These are phyloP conservation scores for Aphanomyces astaci DNA, from an alignment of 352 stramenopile genomes.

Conservation along the genomic window DNA sequence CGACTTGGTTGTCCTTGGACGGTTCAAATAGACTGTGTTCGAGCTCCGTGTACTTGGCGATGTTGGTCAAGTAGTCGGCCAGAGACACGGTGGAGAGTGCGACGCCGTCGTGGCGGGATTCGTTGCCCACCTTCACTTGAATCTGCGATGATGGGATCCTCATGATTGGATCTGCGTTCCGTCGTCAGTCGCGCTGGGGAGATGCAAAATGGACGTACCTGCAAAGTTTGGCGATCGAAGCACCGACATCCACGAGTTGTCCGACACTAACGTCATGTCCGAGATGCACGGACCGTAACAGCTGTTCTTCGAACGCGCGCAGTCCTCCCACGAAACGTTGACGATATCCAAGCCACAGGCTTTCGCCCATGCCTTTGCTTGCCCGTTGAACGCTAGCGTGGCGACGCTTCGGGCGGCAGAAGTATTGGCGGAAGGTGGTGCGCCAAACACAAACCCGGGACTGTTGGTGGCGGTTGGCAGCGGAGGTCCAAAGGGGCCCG, in stretches of 20 bases:
- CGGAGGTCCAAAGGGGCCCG: too few species aligned
- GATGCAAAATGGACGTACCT: not conserved
- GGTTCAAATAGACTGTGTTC: constrained; percentile 3
- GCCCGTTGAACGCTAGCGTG: too few species aligned
- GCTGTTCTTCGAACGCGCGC: constrained; percentile 1
- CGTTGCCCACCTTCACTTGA: constrained; percentile 12
- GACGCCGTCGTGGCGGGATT: constrained; percentile 5
- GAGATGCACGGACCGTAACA: constrained; percentile 17
- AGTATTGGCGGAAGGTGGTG: too few species aligned
- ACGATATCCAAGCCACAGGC: not conserved
- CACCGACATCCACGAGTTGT: constrained; percentile 19
- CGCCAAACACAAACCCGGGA: too few species aligned
- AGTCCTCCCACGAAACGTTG: constrained; percentile 21
- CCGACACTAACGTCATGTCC: constrained; percentile 18
- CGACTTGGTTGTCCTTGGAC: not conserved
- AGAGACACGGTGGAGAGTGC: constrained; percentile 1
- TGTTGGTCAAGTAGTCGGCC: constrained; percentile 10
- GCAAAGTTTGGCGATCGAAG: constrained; percentile 11
- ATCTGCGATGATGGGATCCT: not conserved
- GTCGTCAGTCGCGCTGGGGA: not conserved
- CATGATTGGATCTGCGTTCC: constrained; percentile 17
- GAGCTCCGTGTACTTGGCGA: constrained; percentile 14
- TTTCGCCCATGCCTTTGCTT: constrained; percentile 1
- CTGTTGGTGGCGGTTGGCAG: too few species aligned
- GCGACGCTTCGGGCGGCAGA: too few species aligned